These are phyloP conservation scores for Scheffersomyces illinoinensis DNA, from an alignment of 1,139 yeast species.

Conservation along the genomic window DNA sequence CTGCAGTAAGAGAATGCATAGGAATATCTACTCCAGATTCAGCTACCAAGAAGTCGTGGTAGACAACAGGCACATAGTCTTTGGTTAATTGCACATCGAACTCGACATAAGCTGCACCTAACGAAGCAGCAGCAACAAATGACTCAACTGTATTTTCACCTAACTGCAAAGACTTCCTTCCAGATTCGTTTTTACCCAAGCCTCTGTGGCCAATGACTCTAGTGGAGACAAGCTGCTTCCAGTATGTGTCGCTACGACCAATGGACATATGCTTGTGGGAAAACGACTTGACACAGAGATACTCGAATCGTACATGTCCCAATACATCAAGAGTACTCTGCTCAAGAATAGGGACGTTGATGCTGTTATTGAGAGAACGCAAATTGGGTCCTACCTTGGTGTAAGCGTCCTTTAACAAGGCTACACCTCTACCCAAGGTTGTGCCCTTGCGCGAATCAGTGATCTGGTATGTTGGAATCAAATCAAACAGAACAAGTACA, in stretches of 20 bases:
- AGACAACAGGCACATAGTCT: conserved; percentile 87
- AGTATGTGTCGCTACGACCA: conserved; percentile 77
- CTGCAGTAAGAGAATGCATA: conserved; percentile 88
- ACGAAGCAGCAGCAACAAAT: conserved; percentile 92
- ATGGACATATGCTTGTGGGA: conserved; percentile 69
- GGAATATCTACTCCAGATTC: conserved; percentile 97
- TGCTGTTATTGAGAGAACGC: conserved; percentile 64
- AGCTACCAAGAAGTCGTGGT: conserved; percentile 93
- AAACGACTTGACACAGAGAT: conserved; percentile 72
- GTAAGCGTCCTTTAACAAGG: conserved; percentile 62
- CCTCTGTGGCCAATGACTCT: conserved; percentile 98
- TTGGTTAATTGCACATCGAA: conserved; percentile 97
- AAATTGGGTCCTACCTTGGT: conserved; percentile 72
- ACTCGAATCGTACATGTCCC: conserved; percentile 78
- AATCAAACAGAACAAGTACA: conserved; percentile 73
- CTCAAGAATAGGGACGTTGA: conserved; percentile 80
- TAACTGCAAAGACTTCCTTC: conserved; percentile 76
- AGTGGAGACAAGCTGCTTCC: conserved; percentile 88
- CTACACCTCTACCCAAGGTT: conserved; percentile 84
- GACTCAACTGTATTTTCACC: conserved; percentile 97
- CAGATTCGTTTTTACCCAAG: conserved; percentile 78
- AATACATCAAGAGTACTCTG: conserved; percentile 68
- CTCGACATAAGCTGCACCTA: conserved; percentile 92
- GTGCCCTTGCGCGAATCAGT: conserved; percentile 31
- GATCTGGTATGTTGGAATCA: conserved; percentile 84